Conservation (phyloP, 148 eudicot genomes). For the Fallopia convolvulus region DNA sequence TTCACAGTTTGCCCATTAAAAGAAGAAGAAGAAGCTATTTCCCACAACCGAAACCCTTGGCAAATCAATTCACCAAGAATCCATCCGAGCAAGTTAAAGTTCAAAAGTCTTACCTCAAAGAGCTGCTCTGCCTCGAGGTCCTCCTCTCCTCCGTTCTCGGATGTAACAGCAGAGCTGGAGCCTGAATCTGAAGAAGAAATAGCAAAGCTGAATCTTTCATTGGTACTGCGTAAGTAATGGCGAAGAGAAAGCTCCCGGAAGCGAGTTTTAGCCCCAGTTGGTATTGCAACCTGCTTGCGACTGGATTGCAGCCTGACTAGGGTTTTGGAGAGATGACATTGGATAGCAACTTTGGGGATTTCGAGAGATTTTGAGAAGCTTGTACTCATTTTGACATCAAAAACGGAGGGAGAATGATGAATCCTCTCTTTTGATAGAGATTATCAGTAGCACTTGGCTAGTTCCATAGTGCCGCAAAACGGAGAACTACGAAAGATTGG, state of each 20-base stretch:
- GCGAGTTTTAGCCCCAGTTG: neutral
- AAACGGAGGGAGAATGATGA: slow-evolving; percentile 1
- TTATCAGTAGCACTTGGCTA: neutral
- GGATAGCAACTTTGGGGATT: neutral
- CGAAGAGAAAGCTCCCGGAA: neutral
- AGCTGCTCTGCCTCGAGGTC: slow-evolving; percentile 8
- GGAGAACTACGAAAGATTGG: neutral
- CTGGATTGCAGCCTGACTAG: neutral
- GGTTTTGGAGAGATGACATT: neutral
- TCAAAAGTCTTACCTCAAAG: slow-evolving; percentile 6
- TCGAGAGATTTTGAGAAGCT: slow-evolving; percentile 11
- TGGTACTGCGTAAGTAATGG: slow-evolving; percentile 1
- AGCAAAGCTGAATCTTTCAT: neutral
- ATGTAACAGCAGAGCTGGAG: slow-evolving; percentile 11
- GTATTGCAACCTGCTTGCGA: neutral
- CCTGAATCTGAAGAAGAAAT: neutral
- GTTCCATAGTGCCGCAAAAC: neutral
- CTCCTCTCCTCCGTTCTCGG: slow-evolving; percentile 6
- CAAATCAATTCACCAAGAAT: neutral
- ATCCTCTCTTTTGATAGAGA: slow-evolving; percentile 1
- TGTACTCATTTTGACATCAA: slow-evolving; percentile 9
- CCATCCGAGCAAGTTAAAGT: neutral
- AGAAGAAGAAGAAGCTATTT: neutral
- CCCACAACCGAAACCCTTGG: neutral
- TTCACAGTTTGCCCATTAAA: neutral